These are phyloP conservation scores for Nigrograna mackinnonii DNA, from an alignment of 2,329 filamentous ascomycete genomes.

Conservation along the genomic window DNA sequence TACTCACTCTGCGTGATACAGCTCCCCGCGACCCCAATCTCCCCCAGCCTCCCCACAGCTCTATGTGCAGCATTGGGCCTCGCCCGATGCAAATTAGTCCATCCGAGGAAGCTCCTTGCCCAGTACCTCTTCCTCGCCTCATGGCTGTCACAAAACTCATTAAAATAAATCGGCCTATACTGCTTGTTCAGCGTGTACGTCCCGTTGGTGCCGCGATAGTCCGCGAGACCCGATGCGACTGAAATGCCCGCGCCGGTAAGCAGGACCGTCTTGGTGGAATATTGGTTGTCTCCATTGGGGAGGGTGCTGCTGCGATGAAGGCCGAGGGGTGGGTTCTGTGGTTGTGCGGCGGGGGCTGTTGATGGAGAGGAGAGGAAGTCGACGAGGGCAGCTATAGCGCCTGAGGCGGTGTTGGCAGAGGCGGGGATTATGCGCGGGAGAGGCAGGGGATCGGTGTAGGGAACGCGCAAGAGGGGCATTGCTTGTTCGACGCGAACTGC, in stretches of 20 bases:
- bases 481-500: too few relatives aligned
- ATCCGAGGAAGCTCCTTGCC: conserved; percentile 92
- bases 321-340: neutral
- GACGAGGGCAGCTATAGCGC: conserved; percentile 76
- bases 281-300: conserved; percentile 14
- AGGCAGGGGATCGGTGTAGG: conserved; percentile 83
- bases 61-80: conserved; percentile 78
- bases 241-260: conserved; percentile 89
- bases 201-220: conserved; percentile 87
- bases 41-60: conserved; percentile 73
- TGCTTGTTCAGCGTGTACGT: conserved; percentile 91
- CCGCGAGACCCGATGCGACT: conserved; percentile 87
- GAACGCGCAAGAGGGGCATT: conserved; percentile 84
- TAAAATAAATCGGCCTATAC: conserved; percentile 89
- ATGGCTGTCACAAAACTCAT: conserved; percentile 83
- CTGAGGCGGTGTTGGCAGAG: conserved; percentile 69
- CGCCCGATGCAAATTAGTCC: conserved; percentile 80
- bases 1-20: conserved; percentile 81
- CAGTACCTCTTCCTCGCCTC: conserved; percentile 91
- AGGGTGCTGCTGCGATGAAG: conserved; percentile 3
- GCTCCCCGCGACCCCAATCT: conserved; percentile 70
- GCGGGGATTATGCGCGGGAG: conserved; percentile 74
- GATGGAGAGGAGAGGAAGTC: conserved; percentile 72
- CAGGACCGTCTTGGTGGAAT: conserved; percentile 58
- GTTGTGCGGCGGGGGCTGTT: conserved; percentile 42